Conservation (phyloP, 169 alveolate species). For the Toxoplasma gondii region DNA sequence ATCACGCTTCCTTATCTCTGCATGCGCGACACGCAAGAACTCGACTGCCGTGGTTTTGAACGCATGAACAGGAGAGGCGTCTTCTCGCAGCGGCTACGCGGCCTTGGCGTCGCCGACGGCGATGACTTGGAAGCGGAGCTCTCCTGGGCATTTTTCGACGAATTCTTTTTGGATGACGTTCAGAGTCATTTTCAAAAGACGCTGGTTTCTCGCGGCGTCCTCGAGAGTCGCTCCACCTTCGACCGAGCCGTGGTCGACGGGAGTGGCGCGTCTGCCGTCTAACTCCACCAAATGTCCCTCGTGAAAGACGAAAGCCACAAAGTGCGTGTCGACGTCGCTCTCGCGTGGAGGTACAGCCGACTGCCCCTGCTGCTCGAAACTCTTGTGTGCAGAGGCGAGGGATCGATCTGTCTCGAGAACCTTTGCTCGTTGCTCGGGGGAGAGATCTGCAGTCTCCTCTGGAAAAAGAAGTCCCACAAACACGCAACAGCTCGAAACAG, state of each 20-base stretch:
- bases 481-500: not conserved
- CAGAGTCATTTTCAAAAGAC: conserved; percentile 41
- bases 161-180: conserved; percentile 39
- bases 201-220: not conserved
- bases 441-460: conserved; percentile 13
- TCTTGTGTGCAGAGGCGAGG: not conserved
- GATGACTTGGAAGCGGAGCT: conserved; percentile 20
- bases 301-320: not conserved
- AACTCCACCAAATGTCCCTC: not conserved
- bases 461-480: not conserved
- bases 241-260: not conserved
- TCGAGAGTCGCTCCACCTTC: not conserved
- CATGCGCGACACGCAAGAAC: too few species aligned
- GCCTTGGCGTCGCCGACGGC: conserved; percentile 35
- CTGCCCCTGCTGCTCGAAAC: conserved; percentile 23
- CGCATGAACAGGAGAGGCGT: not conserved
- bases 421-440: conserved; percentile 11
- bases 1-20: too few species aligned
- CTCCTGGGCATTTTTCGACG: not conserved
- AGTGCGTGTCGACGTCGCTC: conserved; percentile 30
- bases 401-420: not conserved
- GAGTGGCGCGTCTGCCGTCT: not conserved
- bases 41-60: not conserved
- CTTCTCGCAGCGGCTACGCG: not conserved
- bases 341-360: conserved; percentile 38